Base-by-base conservation (phyloP, 164 flowering plant genomes). In the Berberis vulgaris region DNA sequence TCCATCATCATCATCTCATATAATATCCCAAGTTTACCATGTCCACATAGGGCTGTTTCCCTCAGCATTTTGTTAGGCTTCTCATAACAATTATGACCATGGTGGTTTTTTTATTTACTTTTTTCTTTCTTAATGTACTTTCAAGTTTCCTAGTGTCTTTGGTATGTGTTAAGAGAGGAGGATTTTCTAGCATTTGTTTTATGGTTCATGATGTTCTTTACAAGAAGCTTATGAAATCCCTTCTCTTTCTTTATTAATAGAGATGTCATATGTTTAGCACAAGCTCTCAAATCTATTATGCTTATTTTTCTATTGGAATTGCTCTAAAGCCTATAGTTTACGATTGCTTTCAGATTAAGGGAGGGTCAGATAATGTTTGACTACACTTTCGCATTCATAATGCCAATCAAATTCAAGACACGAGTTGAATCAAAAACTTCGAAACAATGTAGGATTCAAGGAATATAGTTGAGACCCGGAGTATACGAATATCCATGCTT, bases 131-230 rank as follows among this genome's bases (percentile, higher is more conserved):
- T 54, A 47, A 53, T 69, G 59, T 46, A 52, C 44, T 74, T 61
- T 61, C 42, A 54, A 13, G 72, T 73, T 54, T 65, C 57, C 69
- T 63, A 26, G 26, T 26, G 26, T 26, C 26, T 26, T 26, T 26
- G 26, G 26, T 26, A 26, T 70, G 43, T 72, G 60, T 66, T 67
- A 64, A 61, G 58, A 67, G 10, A 64, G 68, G 82, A 71, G 68
- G 63, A 62, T 45, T 70, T 61, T 43, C 39, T 40, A 45, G 59
- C 59, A 55, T 68, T 52, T 58, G 55, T 60, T 77, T 65, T 64
- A 65, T 54, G 70, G 50, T 62, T 65, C 72, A 47, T 66, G 58
- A 45, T 57, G 69, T 74, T 74, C 71, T 63, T 44, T 66, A 56
- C 63, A 72, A 60, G 61, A 69, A 71, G 68, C 66, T 66, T 63